Base-by-base conservation (phyloP, 2,329 filamentous ascomycete genomes). In the Penicillium sp. region DNA sequence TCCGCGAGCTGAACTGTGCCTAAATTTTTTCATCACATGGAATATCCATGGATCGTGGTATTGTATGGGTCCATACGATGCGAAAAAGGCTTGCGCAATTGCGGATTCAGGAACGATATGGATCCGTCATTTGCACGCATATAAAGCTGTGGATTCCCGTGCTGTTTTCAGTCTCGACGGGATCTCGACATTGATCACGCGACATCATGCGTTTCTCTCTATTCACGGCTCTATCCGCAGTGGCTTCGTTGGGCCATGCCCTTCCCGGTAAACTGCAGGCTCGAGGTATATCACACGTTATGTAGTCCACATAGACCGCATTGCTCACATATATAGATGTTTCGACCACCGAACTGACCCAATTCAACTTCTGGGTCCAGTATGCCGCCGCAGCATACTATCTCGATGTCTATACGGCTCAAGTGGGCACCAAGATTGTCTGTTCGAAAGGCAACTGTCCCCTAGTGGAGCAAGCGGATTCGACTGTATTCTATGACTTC, bases 381-480 rank as follows among this genome's bases (percentile, higher is more conserved):
- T 82, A 79, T 65, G 75, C 78, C 4, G 78, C 78, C 1, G 79
- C 80, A 0, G 68, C 78, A 30, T 81, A 82, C 66, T 82, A 80
- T 61, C 63, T 71, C 4, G 61, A 61, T 36, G 80, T 80, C 67
- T 80, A 79, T 63, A 69, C 75, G 41, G 68, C 70, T 36, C 49
- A 61, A 42, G 52, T 73, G n/a, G 70, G 70, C 46, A 71, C 73
- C 11, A 75, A 75, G 53, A 42, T 80, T 37, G 72, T 64, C 16
- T 82, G 80, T 57, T 63, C 64, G 1, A 65, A 72, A 16, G 73
- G 71, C 0, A 80, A 78, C 58, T 82, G 80, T 57, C 72, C 76
- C 0, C 61, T 70, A 2, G 77, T 82, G 0, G 72, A 81, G 65
- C 45, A 56, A 12, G 47, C 51, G 1, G 61, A 52, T 11, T 41